Percentiles rank a stretch among this genome's conserved stretches.
Evolutionary conservation across 805 yeast genomes (phyloP).

Genomic region (Ogataea parapolymorpha): DNA sequence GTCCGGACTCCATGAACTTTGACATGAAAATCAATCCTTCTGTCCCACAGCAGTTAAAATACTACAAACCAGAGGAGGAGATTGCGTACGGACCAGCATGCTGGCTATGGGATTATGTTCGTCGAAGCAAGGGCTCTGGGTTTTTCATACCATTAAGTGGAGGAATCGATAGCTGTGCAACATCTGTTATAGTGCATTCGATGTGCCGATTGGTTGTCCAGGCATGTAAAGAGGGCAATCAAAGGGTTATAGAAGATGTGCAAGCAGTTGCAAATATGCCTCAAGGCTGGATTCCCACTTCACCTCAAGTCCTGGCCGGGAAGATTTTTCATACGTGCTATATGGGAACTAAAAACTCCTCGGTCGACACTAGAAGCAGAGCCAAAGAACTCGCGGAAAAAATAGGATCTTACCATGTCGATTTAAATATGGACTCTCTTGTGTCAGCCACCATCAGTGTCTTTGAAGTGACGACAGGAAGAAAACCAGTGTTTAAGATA

Average conservation of each 20-base stretch:
- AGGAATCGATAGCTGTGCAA: conserved; percentile 97
- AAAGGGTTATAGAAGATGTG: conserved; percentile 75
- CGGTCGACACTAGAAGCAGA: conserved; percentile 78
- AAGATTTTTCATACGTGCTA: conserved; percentile 83
- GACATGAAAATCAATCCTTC: conserved; percentile 64
- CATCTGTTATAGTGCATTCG: conserved; percentile 88
- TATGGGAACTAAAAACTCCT: conserved; percentile 96
- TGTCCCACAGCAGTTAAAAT: conserved; percentile 44
- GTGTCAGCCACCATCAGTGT: conserved; percentile 71
- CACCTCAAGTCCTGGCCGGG: conserved; percentile 72
- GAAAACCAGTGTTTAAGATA: conserved; percentile 80
- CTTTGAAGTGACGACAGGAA: conserved; percentile 88
- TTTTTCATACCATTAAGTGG: conserved; percentile 93
- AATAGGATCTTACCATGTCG: conserved; percentile 87
- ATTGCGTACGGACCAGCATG: conserved; percentile 98
- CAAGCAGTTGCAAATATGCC: conserved; percentile 59
- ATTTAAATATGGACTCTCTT: conserved; percentile 84
- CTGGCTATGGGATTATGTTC: conserved; percentile 97
- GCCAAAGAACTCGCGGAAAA: conserved; percentile 71
- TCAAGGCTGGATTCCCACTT: conserved; percentile 61
- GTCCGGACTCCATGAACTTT: conserved; percentile 57
- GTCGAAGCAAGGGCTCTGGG: conserved; percentile 89
- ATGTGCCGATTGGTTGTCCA: conserved; percentile 85
- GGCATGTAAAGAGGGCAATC: conserved; percentile 65
- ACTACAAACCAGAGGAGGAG: conserved; percentile 90